A percentile compares a stretch with the other conserved stretches of the same genome.
These are phyloP conservation scores for Ceratobasidium sp. DNA, from an alignment of 1,284 basidiomycete genomes.

Conservation along the genomic window DNA sequence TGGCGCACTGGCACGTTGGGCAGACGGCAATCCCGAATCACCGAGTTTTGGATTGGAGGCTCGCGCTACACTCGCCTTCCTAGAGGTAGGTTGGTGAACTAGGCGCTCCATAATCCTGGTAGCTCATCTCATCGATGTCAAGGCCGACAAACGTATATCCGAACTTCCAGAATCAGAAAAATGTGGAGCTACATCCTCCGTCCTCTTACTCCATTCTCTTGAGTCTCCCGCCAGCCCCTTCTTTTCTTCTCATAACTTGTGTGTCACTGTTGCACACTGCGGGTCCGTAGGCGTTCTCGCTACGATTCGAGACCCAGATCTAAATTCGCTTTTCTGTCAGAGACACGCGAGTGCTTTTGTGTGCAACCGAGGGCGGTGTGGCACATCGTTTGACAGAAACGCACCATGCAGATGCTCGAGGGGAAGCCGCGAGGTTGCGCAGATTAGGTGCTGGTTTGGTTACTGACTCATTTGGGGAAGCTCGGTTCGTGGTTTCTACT, in stretches of 20 bases:
- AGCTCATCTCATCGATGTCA: constrained; percentile 1
- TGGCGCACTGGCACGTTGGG: constrained; percentile 79
- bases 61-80: constrained; percentile 85
- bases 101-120: neutral
- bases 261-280: constrained; percentile 90
- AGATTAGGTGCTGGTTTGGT: constrained; percentile 90
- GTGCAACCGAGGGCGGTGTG: constrained; percentile 76
- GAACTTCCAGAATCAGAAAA: constrained; percentile 65
- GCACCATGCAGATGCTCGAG: constrained; percentile 91
- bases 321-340: constrained; percentile 60
- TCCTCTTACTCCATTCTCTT: constrained; percentile 89
- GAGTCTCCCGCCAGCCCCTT: constrained; percentile 80
- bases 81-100: constrained; percentile 69
- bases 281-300: constrained; percentile 68
- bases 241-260: constrained; percentile 77
- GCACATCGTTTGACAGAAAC: constrained; percentile 87
- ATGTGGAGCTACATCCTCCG: constrained; percentile 89
- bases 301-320: constrained; percentile 5
- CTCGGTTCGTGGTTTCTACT: constrained; percentile 67
- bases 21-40: constrained; percentile 59
- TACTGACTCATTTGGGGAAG: constrained; percentile 96
- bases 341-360: constrained; percentile 90
- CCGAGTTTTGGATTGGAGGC: constrained; percentile 81
- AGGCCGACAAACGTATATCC: constrained; percentile 74
- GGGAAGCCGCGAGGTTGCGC: constrained; percentile 87